phyloP scores from a whole-genome alignment of 345 rosid genomes.

The Aegle marmelos region DNA sequence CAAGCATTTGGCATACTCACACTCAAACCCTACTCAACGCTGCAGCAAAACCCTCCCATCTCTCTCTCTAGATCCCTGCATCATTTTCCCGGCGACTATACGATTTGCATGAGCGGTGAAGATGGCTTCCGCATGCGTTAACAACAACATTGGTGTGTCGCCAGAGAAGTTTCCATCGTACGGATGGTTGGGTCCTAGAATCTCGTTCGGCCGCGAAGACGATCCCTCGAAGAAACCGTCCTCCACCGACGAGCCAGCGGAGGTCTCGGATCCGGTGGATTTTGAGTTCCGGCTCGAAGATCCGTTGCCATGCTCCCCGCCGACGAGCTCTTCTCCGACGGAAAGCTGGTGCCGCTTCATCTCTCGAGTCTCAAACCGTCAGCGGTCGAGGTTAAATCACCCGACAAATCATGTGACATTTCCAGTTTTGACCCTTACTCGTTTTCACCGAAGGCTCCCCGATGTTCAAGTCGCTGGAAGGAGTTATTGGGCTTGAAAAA shows the following conservation, averaged over 20 bases:
- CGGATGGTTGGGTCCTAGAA: conserved; percentile 67
- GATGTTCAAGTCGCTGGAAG: conserved; percentile 94
- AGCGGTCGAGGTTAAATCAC: conserved; percentile 23
- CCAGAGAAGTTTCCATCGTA: conserved; percentile 57
- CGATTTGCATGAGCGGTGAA: neutral
- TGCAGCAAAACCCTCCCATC: neutral
- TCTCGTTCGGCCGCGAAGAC: conserved; percentile 55
- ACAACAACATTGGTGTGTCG: conserved; percentile 56
- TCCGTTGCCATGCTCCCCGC: conserved; percentile 83
- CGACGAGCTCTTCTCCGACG: conserved; percentile 86
- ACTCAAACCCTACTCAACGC: neutral
- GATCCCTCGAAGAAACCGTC: conserved; percentile 22
- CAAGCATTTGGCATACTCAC: neutral
- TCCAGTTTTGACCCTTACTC: conserved; percentile 40
- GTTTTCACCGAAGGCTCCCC: conserved; percentile 78
- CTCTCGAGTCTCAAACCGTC: conserved; percentile 26
- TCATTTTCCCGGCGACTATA: neutral
- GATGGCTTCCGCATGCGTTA: conserved; percentile 83
- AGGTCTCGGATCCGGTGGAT: conserved; percentile 30
- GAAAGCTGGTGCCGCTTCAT: conserved; percentile 79
- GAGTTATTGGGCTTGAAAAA: conserved; percentile 78
- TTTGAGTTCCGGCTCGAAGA: conserved; percentile 89
- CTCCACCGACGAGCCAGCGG: conserved; percentile 5
- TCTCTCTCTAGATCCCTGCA: neutral
- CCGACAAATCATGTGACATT: conserved; percentile 43